Evolutionary conservation across 345 rosid genomes (phyloP).

Genomic region (Murraya koenigii): DNA sequence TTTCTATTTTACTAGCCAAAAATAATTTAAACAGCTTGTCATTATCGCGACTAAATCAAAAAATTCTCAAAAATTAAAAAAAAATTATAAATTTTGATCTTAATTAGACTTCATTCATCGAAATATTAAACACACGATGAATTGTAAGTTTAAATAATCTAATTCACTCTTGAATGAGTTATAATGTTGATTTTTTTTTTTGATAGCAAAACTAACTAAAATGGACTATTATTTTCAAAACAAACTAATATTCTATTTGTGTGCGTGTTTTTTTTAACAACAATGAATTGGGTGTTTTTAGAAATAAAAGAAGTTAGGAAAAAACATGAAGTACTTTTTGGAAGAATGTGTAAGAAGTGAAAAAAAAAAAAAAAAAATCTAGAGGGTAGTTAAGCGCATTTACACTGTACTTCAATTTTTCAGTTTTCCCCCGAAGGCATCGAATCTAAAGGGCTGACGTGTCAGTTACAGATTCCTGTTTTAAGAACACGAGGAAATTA

Average conservation of each 20-base stretch:
- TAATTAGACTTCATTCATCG: neutral
- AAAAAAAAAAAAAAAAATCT: neutral
- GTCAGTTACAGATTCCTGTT: conserved; percentile 35
- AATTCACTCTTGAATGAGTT: too few species aligned
- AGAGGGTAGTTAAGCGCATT: conserved; percentile 8
- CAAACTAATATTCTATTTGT: too few species aligned
- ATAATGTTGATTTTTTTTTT: too few species aligned
- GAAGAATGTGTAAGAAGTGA: neutral
- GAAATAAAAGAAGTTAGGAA: neutral
- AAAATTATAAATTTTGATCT: neutral
- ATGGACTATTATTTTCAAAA: too few species aligned
- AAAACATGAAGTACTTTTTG: neutral
- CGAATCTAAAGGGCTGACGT: conserved; percentile 31
- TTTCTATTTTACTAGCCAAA: neutral
- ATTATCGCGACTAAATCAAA: too few species aligned
- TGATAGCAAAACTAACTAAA: too few species aligned
- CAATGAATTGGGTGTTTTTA: neutral
- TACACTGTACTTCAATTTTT: neutral
- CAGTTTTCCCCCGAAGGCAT: neutral
- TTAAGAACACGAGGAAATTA: conserved; percentile 28
- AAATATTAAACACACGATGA: too few species aligned
- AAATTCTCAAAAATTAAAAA: neutral
- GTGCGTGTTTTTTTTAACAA: neutral
- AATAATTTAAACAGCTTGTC: too few species aligned
- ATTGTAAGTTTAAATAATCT: neutral